Conservation (phyloP, 805 yeast species). For the Sugiyamaella valdiviana region DNA sequence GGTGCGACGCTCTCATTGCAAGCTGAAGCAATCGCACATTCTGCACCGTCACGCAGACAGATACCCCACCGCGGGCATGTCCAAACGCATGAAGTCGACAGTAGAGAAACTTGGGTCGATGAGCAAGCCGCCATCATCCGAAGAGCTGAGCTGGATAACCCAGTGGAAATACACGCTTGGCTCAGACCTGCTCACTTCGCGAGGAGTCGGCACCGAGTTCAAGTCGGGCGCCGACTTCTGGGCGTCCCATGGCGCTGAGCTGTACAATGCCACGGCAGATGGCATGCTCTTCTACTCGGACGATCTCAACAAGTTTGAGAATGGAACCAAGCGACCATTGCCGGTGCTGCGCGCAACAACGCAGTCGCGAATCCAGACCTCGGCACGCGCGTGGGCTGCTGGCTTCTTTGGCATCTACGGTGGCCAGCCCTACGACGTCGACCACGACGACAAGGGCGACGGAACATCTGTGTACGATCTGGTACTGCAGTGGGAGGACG, state of each 20-base stretch:
- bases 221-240: slow-evolving; percentile 35
- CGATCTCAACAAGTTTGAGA: slow-evolving; percentile 25
- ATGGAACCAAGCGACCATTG: slow-evolving; percentile 30
- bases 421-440: slow-evolving; percentile 20
- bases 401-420: slow-evolving; percentile 37
- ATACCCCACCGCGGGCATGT: slow-evolving; percentile 47
- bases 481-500: slow-evolving; percentile 30
- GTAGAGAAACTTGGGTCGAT: slow-evolving; percentile 28
- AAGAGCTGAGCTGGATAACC: slow-evolving; percentile 28
- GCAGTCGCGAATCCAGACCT: slow-evolving; percentile 35
- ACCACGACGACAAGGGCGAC: slow-evolving; percentile 6
- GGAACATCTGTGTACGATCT: slow-evolving; percentile 29
- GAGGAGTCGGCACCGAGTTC: slow-evolving; percentile 36
- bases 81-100: slow-evolving; percentile 34
- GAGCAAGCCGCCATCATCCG: slow-evolving; percentile 20
- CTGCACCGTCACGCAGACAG: slow-evolving; percentile 77
- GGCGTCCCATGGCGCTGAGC: slow-evolving; percentile 35
- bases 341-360: slow-evolving; percentile 36
- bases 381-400: slow-evolving; percentile 40
- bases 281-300: slow-evolving; percentile 24
- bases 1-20: slow-evolving; percentile 38
- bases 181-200: slow-evolving; percentile 30
- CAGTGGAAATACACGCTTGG: slow-evolving; percentile 31
- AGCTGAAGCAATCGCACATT: slow-evolving; percentile 52
- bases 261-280: slow-evolving; percentile 29